phyloP scores from a whole-genome alignment of 2,329 filamentous ascomycete species.

The Colletotrichum melonis region DNA sequence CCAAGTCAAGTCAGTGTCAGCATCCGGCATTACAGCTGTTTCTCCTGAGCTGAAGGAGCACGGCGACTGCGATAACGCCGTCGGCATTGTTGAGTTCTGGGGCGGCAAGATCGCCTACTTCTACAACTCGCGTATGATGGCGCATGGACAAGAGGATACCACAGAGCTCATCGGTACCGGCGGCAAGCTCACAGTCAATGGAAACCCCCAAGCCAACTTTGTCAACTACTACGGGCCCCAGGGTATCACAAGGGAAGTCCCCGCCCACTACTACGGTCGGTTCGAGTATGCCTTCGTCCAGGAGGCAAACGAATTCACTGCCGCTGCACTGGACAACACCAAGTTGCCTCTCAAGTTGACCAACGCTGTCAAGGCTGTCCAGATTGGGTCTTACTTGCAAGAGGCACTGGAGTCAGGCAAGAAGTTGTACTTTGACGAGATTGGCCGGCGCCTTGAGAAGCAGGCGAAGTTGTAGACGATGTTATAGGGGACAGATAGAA shows the following conservation, averaged over 20 bases:
- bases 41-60: conserved; percentile 46
- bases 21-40: conserved; percentile 45
- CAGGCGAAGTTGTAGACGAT: conserved; percentile 46
- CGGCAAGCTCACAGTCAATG: conserved; percentile 72
- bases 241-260: conserved; percentile 69
- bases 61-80: conserved; percentile 46
- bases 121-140: conserved; percentile 75
- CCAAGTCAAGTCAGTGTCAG: conserved; percentile 45
- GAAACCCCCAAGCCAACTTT: conserved; percentile 64
- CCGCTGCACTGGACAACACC: conserved; percentile 65
- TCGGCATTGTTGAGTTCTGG: conserved; percentile 73
- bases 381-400: conserved; percentile 71
- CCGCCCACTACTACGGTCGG: conserved; percentile 70
- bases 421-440: conserved; percentile 70
- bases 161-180: conserved; percentile 76
- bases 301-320: conserved; percentile 73
- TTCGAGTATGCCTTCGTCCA: conserved; percentile 72
- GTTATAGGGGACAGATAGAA: neutral
- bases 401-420: conserved; percentile 64
- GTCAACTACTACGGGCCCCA: conserved; percentile 64
- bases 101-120: conserved; percentile 73
- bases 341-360: conserved; percentile 65
- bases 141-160: conserved; percentile 73
- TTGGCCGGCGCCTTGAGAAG: conserved; percentile 55
- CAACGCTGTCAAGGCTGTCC: conserved; percentile 69